Conservation (phyloP, 1,284 basidiomycete species). For the Ustilago trichophora region DNA sequence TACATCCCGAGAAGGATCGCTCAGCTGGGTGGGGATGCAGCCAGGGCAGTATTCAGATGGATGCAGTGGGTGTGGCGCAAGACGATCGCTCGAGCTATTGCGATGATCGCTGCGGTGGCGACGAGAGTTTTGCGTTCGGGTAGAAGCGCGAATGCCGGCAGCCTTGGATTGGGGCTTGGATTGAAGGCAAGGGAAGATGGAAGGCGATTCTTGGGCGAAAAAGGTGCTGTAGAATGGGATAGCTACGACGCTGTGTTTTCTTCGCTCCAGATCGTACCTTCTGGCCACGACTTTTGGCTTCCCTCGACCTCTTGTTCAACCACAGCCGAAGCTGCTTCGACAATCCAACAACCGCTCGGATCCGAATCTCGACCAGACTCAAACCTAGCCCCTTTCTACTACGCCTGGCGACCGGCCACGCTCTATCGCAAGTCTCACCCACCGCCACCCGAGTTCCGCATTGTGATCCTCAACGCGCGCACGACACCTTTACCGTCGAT, state of each 20-base stretch:
- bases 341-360: neutral
- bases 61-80: neutral
- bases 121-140: neutral
- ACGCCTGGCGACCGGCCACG: conserved; percentile 89
- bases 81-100: conserved; percentile 1
- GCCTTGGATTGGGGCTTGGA: too few relatives aligned
- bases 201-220: conserved; percentile 18
- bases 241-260: conserved; percentile 41
- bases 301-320: conserved; percentile 42
- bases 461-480: conserved; percentile 73
- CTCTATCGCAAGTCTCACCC: conserved; percentile 82
- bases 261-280: conserved; percentile 77
- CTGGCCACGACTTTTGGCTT: conserved; percentile 71
- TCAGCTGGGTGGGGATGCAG: conserved; percentile 28
- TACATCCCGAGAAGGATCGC: conserved; percentile 41
- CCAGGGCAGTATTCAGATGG: neutral
- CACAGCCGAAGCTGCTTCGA: too few relatives aligned
- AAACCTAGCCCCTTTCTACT: conserved; percentile 76
- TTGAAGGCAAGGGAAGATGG: conserved; percentile 1
- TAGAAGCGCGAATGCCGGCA: too few relatives aligned
- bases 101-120: neutral
- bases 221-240: conserved; percentile 22
- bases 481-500: conserved; percentile 34
- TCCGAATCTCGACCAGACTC: too few relatives aligned
- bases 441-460: conserved; percentile 83